Evolutionary conservation across 345 rosid genomes (phyloP), one percentile per base, ranked within the genome.

Genomic region (Luvunga scandens): DNA sequence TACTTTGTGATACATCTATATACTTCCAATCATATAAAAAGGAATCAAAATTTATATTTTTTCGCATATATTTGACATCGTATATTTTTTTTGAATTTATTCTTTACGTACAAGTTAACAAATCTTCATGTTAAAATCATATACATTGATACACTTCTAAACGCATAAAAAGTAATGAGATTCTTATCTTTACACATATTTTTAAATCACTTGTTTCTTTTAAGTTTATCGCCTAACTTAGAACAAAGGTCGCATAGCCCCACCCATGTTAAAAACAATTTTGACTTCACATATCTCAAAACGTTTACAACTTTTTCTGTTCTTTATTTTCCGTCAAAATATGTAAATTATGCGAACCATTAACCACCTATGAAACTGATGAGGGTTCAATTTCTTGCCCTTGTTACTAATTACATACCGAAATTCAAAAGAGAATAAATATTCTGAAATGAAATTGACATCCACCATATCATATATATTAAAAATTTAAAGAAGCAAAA

Each of bases 371-470:
- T 42, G 67, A 33, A 36, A 48, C 50, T 45, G 19, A 16, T 7
- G 7, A 25, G 36, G 34, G 30, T 6, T 34, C 66, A 60, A 59
- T 34, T 62, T 27, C 12, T 38, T 61, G 68, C 16, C 2, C 14
- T 12, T 31, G 18, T n/a, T 22, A 18, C 7, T 27, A 19, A 16
- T 8, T 18, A 28, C 21, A 36, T 4, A 9, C 34, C 18, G 27
- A 45, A 74, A 42, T 38, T 74, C 69, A 62, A 31, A 39, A 33
- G 34, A 66, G 31, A 68, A 69, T 14, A 70, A 65, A 65, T 57
- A 50, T 75, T 69, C 75, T 80, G 78, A 68, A 81, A 42, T 16
- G 53, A 76, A 76, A 66, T 63, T 66, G 64, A 53, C 64, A 66
- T 55, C 25, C 63, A 76, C 34, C 63, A 76, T 50, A 24, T 19